Evolutionary conservation across 768 basidiomycete species (phyloP).

Genomic region (Leccinum obscurum): DNA sequence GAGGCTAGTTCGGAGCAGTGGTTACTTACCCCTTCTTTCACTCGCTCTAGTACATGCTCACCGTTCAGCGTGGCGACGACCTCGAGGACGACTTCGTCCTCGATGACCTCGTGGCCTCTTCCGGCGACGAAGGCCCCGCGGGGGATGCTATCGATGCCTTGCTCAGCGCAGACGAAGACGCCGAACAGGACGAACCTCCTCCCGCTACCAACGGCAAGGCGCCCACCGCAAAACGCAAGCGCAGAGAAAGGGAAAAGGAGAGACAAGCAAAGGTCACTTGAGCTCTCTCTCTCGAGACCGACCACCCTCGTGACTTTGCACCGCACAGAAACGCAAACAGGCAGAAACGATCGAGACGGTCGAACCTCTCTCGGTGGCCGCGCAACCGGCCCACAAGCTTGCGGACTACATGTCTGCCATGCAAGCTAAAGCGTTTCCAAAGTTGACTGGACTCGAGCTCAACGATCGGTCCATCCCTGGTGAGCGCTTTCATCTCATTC

Average conservation of each 20-base stretch:
- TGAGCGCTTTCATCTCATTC: conserved; percentile 36
- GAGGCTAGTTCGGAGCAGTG: not conserved
- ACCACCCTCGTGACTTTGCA: conserved; percentile 7
- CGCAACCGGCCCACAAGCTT: conserved; percentile 56
- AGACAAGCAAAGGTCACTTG: conserved; percentile 61
- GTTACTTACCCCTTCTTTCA: not conserved
- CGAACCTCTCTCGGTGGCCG: conserved; percentile 49
- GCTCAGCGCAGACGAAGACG: conserved; percentile 48
- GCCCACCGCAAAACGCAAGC: conserved; percentile 60
- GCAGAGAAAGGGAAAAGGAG: conserved; percentile 73
- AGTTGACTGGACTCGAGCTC: conserved; percentile 75
- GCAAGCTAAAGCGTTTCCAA: conserved; percentile 69
- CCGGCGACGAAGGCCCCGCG: conserved; percentile 51
- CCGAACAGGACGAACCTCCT: conserved; percentile 34
- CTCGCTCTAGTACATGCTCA: conserved; percentile 12
- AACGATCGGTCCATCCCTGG: conserved; percentile 78
- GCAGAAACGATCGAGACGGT: conserved; percentile 42
- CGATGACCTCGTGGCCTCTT: conserved; percentile 65
- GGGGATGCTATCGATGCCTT: conserved; percentile 39
- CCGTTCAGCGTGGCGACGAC: conserved; percentile 64
- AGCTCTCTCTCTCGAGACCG: conserved; percentile 10
- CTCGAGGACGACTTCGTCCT: conserved; percentile 80
- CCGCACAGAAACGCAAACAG: conserved; percentile 62
- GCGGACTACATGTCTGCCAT: conserved; percentile 61
- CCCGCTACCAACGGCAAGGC: conserved; percentile 17